phyloP scores from a whole-genome alignment of 257 asterid species.

The Gentiana dahurica region DNA sequence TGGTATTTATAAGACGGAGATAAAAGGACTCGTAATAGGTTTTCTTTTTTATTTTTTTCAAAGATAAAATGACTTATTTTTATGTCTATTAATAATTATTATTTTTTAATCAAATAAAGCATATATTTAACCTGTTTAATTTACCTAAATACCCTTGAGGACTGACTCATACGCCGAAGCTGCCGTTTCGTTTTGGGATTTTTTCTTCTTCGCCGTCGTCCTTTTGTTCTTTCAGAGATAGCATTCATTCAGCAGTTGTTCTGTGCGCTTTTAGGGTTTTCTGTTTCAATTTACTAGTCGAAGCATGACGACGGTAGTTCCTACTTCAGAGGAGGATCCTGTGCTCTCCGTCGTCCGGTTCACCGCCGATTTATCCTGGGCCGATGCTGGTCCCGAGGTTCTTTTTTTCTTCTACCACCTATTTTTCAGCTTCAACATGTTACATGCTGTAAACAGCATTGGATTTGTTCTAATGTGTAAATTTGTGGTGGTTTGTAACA shows the following conservation, averaged over 20 bases:
- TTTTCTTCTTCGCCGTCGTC: not conserved
- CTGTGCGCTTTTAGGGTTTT: slow-evolving; percentile 1
- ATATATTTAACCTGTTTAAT: not conserved
- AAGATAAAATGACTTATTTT: too few relatives aligned
- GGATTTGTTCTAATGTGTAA: not conserved
- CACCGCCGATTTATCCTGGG: slow-evolving; percentile 80
- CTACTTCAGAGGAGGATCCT: slow-evolving; percentile 91
- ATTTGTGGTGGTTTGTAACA: slow-evolving; percentile 10
- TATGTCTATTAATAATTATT: too few relatives aligned
- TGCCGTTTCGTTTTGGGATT: slow-evolving; percentile 18
- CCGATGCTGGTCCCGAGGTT: slow-evolving; percentile 88
- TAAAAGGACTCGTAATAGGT: too few relatives aligned
- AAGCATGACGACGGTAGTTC: slow-evolving; percentile 77
- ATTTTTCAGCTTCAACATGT: not conserved
- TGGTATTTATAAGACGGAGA: not conserved
- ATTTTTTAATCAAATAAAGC: too few relatives aligned
- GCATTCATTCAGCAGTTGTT: not conserved
- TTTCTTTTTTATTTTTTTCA: too few relatives aligned
- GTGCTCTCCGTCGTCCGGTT: slow-evolving; percentile 68
- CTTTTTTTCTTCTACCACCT: not conserved
- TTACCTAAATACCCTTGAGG: slow-evolving; percentile 7
- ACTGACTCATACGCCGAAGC: not conserved
- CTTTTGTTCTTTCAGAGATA: not conserved
- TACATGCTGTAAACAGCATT: not conserved
- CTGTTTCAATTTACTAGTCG: not conserved